phyloP scores from a whole-genome alignment of 164 flowering plant species.

The Brasenia schreberi region DNA sequence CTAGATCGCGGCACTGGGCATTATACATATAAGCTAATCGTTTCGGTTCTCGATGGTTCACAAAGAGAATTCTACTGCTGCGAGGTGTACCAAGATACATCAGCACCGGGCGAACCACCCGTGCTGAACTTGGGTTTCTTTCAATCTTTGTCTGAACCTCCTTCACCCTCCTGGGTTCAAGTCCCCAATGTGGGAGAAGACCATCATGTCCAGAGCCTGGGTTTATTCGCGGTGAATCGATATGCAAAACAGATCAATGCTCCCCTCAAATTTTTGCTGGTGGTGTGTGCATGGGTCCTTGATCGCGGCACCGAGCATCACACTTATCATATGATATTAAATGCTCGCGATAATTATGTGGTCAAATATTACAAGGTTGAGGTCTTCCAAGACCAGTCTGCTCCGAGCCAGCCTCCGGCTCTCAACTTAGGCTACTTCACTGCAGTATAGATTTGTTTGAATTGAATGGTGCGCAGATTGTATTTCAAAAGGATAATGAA shows the following conservation, averaged over 20 bases:
- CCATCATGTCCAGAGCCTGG: not conserved
- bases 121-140: not conserved
- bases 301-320: not conserved
- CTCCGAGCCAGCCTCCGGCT: not conserved
- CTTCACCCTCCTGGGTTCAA: not conserved
- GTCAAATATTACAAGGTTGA: not conserved
- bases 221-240: not conserved
- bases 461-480: too few species aligned
- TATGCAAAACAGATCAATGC: not conserved
- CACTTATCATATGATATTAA: not conserved
- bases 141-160: not conserved
- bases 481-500: too few species aligned
- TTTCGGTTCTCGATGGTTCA: too few species aligned
- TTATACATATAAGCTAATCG: not conserved
- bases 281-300: not conserved
- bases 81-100: too few species aligned
- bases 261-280: not conserved
- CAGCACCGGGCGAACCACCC: not conserved
- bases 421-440: not conserved
- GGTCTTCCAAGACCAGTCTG: not conserved
- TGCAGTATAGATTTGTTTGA: not conserved
- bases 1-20: not conserved
- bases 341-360: not conserved
- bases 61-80: too few species aligned
- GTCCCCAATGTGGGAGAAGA: not conserved